phyloP scores from a whole-genome alignment of 1,139 yeast genomes.

The Pichia sp. region DNA sequence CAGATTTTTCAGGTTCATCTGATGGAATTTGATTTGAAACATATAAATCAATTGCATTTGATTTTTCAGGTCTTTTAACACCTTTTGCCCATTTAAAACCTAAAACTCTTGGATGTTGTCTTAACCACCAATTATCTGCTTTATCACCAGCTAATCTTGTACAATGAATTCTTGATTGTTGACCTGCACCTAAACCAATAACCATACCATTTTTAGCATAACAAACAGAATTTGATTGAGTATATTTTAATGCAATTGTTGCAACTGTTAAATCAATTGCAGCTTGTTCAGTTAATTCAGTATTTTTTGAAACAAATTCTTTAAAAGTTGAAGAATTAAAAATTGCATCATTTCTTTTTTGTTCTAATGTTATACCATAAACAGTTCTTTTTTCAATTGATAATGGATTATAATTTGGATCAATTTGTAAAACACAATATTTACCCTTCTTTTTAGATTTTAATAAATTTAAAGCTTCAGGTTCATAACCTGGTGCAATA shows the following conservation, averaged over 20 bases:
- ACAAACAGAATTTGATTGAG: conserved; percentile 97
- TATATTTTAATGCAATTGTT: conserved; percentile 92
- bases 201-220: conserved; percentile 99
- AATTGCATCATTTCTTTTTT: conserved; percentile 96
- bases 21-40: conserved; percentile 90
- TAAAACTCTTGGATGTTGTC: conserved; percentile 93
- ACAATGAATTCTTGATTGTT: conserved; percentile 98
- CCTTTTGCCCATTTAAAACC: conserved; percentile 97
- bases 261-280: conserved; percentile 91
- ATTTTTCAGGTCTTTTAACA: conserved; percentile 96
- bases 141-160: conserved; percentile 98
- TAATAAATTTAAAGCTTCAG: conserved; percentile 84
- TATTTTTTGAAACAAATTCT: conserved; percentile 85
- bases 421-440: conserved; percentile 92
- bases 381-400: conserved; percentile 85
- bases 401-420: conserved; percentile 87
- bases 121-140: conserved; percentile 99
- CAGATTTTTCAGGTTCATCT: conserved; percentile 86
- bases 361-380: conserved; percentile 90
- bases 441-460: conserved; percentile 94
- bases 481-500: conserved; percentile 93
- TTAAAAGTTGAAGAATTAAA: conserved; percentile 82
- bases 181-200: conserved; percentile 97
- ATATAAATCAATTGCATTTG: conserved; percentile 91
- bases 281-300: conserved; percentile 85